Percentiles rank a stretch among this genome's conserved stretches.
Conservation (phyloP, 352 stramenopile species). For the Pythium guiyangense region DNA sequence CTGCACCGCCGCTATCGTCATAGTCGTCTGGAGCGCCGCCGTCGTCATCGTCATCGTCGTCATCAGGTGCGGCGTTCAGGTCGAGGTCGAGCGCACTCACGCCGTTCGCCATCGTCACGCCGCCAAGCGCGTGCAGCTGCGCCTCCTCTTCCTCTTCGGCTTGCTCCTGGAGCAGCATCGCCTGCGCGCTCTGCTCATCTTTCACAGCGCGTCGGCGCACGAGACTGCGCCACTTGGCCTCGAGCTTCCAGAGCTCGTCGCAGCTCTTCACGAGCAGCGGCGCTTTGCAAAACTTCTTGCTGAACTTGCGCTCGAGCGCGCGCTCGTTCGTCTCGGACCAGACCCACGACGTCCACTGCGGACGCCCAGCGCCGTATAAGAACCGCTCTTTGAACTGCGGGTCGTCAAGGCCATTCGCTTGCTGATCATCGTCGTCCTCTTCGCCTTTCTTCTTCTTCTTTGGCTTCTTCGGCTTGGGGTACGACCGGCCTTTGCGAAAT, state of each 20-base stretch:
- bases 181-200: constrained; percentile 54
- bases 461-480: constrained; percentile 44
- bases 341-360: constrained; percentile 72
- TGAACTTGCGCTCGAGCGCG: constrained; percentile 53
- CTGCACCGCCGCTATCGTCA: constrained; percentile 1
- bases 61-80: constrained; percentile 19
- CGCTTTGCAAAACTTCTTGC: constrained; percentile 54
- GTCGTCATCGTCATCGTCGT: constrained; percentile 14
- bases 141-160: constrained; percentile 65
- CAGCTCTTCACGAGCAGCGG: constrained; percentile 47
- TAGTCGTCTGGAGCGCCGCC: constrained; percentile 18
- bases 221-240: constrained; percentile 62
- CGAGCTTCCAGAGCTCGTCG: constrained; percentile 52
- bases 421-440: constrained; percentile 29
- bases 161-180: constrained; percentile 63
- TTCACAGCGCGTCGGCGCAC: constrained; percentile 42
- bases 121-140: constrained; percentile 37
- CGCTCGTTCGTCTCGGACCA: constrained; percentile 54
- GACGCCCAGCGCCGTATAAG: constrained; percentile 35
- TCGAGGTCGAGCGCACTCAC: constrained; percentile 24
- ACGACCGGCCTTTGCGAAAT: constrained; percentile 77
- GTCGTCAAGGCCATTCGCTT: constrained; percentile 50
- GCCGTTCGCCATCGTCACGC: constrained; percentile 23
- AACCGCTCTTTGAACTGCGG: constrained; percentile 62
- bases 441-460: constrained; percentile 29